Base-by-base conservation (phyloP, 1,139 yeast genomes). In the Lodderomyces beijingensis region DNA sequence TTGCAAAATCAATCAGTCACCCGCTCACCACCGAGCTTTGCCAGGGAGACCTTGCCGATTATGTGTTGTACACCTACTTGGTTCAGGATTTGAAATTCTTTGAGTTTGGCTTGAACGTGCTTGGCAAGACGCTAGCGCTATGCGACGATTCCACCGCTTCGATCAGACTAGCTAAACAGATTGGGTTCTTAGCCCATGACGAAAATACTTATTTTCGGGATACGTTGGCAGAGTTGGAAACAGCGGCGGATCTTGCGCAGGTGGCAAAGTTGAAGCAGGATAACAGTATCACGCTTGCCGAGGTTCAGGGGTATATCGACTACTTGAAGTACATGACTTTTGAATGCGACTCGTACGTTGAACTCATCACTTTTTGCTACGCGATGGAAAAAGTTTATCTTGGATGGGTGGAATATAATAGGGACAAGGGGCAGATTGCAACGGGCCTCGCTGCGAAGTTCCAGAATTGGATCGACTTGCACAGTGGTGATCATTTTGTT, bases 321-420 rank as follows among this genome's bases (percentile, higher is more conserved):
- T 59, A 52, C 27, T 46, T 73, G 39, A 47, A 50, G 3, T 46
- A 57, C 13, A 47, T 67, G 31, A 50, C 59, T 2, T 35, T 40
- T 12, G 53, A 57, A 8, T 42, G 53, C 16, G 38, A 41, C 1
- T 57, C 69, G 0, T 74, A 74, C 40, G 53, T 61, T 3, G 68
- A 70, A 40, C 33, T 70, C n/a, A 55, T 73, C 22, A 70, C 77
- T 1, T 59, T 60, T 27, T 43, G 62, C 33, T 73, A 63, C 47
- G 58, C 63, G 11, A 69, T 73, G 68, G 80, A 74, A 41, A 61
- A 62, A 31, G 70, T 70, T 2, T 74, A 74, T 40, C 57, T 70
- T 28, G 69, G 63, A 11, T 74, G 79, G 79, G 77, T 77, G 1
- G 60, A 63, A 25, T 44, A 52, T 29, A 53, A 58, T 30, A 31